These are phyloP conservation scores for Euphorbia tirucalli DNA, from an alignment of 345 rosid genomes.

Conservation along the genomic window DNA sequence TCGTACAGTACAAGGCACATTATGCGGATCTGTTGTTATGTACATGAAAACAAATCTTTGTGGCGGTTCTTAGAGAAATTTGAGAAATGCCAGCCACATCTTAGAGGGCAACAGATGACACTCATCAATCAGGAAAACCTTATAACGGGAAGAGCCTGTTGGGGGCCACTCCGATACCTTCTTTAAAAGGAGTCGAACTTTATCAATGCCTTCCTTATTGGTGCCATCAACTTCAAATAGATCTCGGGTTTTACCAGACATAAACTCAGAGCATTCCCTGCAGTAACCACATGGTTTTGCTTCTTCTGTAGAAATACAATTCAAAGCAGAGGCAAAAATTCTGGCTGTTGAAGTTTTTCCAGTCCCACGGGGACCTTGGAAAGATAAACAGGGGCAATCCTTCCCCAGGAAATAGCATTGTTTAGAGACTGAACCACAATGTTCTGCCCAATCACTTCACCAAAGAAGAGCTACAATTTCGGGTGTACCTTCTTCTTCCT, in stretches of 20 bases:
- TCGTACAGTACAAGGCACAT: conserved; percentile 90
- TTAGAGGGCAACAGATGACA: conserved; percentile 88
- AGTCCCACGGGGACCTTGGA: conserved; percentile 95
- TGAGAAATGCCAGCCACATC: conserved; percentile 86
- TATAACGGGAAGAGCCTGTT: conserved; percentile 45
- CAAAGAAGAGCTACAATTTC: conserved; percentile 63
- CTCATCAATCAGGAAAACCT: conserved; percentile 79
- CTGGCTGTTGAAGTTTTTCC: conserved; percentile 91
- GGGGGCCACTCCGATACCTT: conserved; percentile 51
- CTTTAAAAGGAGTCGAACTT: conserved; percentile 56
- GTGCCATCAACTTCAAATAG: conserved; percentile 83
- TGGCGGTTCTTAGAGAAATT: conserved; percentile 82
- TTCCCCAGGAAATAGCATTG: conserved; percentile 67
- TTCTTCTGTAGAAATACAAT: conserved; percentile 66
- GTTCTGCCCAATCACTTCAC: conserved; percentile 86
- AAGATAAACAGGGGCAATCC: conserved; percentile 89
- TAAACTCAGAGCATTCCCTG: conserved; percentile 65
- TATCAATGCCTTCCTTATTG: conserved; percentile 63
- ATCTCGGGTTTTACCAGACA: conserved; percentile 63
- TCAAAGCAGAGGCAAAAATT: conserved; percentile 82
- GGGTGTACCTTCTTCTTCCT: conserved; percentile 62
- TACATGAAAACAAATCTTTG: conserved; percentile 72
- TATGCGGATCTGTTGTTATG: conserved; percentile 85
- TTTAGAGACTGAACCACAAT: conserved; percentile 80
- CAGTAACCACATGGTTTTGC: conserved; percentile 87